Percentiles rank a stretch among this genome's conserved stretches.
These are phyloP conservation scores for Microbotryum violaceum DNA, from an alignment of 1,284 basidiomycete species.

Conservation along the genomic window DNA sequence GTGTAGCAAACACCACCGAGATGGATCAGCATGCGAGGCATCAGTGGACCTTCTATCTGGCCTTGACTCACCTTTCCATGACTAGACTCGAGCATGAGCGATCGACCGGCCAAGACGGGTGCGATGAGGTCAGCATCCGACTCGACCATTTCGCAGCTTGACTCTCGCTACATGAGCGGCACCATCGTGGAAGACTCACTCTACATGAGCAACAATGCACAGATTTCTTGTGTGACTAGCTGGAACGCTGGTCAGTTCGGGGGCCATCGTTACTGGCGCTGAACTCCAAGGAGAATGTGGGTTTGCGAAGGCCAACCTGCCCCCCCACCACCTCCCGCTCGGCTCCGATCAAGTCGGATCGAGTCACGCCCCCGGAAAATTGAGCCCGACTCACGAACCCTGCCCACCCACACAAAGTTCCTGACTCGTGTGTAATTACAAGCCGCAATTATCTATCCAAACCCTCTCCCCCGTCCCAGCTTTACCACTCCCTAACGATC, in stretches of 20 bases:
- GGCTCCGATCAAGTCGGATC: not conserved
- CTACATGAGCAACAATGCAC: constrained; percentile 42
- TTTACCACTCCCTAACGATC: constrained; percentile 42
- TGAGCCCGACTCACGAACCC: not conserved
- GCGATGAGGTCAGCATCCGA: too few relatives aligned
- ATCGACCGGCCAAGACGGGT: not conserved
- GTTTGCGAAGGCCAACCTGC: not conserved
- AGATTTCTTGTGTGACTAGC: constrained; percentile 17
- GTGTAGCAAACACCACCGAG: not conserved
- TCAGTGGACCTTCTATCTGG: not conserved
- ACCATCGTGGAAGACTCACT: constrained; percentile 38
- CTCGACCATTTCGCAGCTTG: too few relatives aligned
- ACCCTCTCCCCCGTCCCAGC: constrained; percentile 44
- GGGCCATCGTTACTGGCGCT: not conserved
- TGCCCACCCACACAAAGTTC: too few relatives aligned
- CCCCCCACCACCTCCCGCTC: too few relatives aligned
- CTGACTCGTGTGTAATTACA: not conserved
- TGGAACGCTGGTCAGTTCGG: not conserved
- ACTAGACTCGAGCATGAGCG: not conserved
- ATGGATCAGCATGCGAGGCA: not conserved
- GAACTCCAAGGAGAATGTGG: not conserved
- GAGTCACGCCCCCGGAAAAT: not conserved
- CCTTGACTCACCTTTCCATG: too few relatives aligned
- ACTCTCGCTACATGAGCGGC: too few relatives aligned
- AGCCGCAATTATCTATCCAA: constrained; percentile 43